These are phyloP conservation scores for Diplodia seriata DNA, from an alignment of 2,329 filamentous ascomycete genomes.

Conservation along the genomic window DNA sequence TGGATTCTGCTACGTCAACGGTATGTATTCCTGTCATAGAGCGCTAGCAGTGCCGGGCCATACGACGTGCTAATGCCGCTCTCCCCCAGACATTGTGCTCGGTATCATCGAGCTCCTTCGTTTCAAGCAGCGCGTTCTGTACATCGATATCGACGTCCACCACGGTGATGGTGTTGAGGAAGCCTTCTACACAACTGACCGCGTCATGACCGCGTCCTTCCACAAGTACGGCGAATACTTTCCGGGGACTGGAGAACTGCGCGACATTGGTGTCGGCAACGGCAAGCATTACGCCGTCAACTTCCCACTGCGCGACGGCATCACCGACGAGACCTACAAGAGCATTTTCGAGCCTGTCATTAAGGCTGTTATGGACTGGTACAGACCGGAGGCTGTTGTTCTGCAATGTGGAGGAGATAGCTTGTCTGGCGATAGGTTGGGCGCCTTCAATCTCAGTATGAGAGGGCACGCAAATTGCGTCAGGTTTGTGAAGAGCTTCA, in stretches of 20 bases:
- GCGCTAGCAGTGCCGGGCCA: background rate
- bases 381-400: constrained; percentile 70
- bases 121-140: constrained; percentile 69
- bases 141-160: constrained; percentile 72
- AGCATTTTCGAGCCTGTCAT: constrained; percentile 73
- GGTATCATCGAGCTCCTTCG: constrained; percentile 70
- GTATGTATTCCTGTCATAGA: constrained; percentile 37
- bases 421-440: constrained; percentile 70
- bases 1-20: constrained; percentile 59
- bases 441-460: constrained; percentile 76
- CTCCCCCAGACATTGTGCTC: constrained; percentile 65
- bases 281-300: constrained; percentile 74
- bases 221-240: constrained; percentile 78
- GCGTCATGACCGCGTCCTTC: constrained; percentile 75
- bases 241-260: constrained; percentile 71
- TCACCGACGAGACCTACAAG: constrained; percentile 72
- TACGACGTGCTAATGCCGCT: constrained; percentile 9
- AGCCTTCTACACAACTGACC: constrained; percentile 74
- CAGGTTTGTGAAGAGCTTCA: constrained; percentile 71
- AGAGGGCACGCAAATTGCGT: constrained; percentile 74
- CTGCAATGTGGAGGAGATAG: constrained; percentile 74
- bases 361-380: constrained; percentile 72
- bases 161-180: constrained; percentile 74
- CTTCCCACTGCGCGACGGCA: constrained; percentile 72
- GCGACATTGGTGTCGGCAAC: constrained; percentile 70